Conservation (phyloP, 208 protist genomes). For the Herpetomonas tarakana region DNA sequence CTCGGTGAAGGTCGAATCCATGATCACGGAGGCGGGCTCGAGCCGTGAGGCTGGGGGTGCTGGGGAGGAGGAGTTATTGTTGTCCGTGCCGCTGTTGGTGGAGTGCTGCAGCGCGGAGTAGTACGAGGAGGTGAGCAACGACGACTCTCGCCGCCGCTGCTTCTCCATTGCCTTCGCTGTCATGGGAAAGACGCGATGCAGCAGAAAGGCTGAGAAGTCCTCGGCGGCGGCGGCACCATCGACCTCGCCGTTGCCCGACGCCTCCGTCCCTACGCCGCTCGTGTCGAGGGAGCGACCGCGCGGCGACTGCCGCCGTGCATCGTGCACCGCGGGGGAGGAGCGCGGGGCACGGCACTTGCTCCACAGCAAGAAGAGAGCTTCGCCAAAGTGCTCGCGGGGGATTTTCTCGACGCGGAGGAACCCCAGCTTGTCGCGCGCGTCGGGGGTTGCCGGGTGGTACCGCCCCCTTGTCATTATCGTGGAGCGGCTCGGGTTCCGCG, state of each 20-base stretch:
- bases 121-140: neutral
- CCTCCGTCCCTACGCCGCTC: no score
- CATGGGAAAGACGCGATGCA: constrained; percentile 31
- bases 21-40: no score
- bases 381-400: constrained; percentile 7
- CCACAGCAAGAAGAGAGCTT: constrained; percentile 19
- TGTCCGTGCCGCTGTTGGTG: neutral
- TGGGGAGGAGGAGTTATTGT: neutral
- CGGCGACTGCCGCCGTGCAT: neutral
- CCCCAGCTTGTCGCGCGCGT: neutral
- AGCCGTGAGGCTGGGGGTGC: no score
- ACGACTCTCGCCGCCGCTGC: neutral
- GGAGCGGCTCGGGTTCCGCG: neutral
- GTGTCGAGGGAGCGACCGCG: neutral
- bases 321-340: neutral
- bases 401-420: constrained; percentile 1
- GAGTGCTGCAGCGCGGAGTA: neutral
- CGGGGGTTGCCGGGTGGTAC: neutral
- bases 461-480: neutral
- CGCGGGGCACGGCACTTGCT: neutral
- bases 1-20: no score
- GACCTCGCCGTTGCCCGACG: no score
- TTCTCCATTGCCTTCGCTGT: constrained; percentile 19
- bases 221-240: neutral
- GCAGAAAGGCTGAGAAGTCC: constrained; percentile 23